A percentile compares a stretch with the other conserved stretches of the same genome.
phyloP scores from a whole-genome alignment of 75 land plant species.

The Selaginella tamariscina region DNA sequence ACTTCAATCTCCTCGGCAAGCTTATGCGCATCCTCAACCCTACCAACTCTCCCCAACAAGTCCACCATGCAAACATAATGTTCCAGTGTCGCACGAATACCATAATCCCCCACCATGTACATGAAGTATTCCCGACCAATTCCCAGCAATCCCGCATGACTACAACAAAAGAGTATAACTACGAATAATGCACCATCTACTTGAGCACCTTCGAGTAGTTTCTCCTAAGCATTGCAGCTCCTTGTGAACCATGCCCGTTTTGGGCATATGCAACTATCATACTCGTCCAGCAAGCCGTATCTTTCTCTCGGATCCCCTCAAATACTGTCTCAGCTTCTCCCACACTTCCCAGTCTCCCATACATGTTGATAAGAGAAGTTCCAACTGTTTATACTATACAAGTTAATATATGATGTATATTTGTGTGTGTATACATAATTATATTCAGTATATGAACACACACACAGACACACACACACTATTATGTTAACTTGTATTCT shows the following conservation, averaged over 20 bases:
- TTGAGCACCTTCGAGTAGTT: not conserved
- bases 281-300: not conserved
- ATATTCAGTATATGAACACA: too few relatives aligned
- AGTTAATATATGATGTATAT: too few relatives aligned
- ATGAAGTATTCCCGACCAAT: not conserved
- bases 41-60: not conserved
- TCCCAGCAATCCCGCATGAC: not conserved
- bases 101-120: not conserved
- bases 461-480: too few relatives aligned
- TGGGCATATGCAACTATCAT: not conserved
- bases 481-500: too few relatives aligned
- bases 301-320: not conserved
- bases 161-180: not conserved
- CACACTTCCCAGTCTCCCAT: not conserved
- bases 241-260: not conserved
- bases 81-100: not conserved
- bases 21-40: not conserved
- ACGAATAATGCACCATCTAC: not conserved
- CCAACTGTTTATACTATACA: too few relatives aligned
- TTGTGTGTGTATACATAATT: too few relatives aligned
- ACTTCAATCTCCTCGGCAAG: not conserved
- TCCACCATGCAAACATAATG: conserved; percentile 12
- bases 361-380: not conserved
- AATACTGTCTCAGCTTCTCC: not conserved
- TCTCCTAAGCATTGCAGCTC: not conserved